Conservation (phyloP, 1,284 basidiomycete species). For the Ceratobasidium sp. region DNA sequence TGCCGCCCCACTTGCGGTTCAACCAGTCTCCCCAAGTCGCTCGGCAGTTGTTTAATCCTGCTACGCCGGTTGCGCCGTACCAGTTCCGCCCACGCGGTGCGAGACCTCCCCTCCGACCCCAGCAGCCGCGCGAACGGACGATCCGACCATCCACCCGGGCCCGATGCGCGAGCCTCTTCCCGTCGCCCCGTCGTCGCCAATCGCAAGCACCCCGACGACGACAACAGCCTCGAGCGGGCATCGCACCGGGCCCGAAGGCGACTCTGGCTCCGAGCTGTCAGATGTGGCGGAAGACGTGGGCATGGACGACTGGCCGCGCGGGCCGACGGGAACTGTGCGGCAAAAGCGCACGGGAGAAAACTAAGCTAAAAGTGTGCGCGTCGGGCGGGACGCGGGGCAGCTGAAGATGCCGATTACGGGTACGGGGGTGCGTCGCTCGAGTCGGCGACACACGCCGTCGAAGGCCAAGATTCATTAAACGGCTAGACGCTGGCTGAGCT, state of each 20-base stretch:
- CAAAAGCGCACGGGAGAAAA: too few species aligned
- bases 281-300: slow-evolving; percentile 14
- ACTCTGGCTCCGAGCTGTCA: slow-evolving; percentile 29
- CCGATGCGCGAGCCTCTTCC: slow-evolving; percentile 42
- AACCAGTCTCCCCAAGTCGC: slow-evolving; percentile 28
- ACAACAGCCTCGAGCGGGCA: slow-evolving; percentile 14
- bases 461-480: slow-evolving; percentile 27
- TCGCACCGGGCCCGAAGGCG: slow-evolving; percentile 9
- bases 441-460: slow-evolving; percentile 35
- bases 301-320: slow-evolving; percentile 11
- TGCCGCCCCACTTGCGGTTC: slow-evolving; percentile 34
- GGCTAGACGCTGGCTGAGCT: not conserved
- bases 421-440: slow-evolving; percentile 19
- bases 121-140: slow-evolving; percentile 33
- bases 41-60: slow-evolving; percentile 25
- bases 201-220: slow-evolving; percentile 20
- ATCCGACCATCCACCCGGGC: slow-evolving; percentile 33
- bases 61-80: slow-evolving; percentile 7
- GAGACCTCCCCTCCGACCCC: slow-evolving; percentile 18
- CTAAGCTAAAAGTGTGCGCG: too few species aligned
- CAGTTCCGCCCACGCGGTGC: slow-evolving; percentile 23
- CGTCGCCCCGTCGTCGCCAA: slow-evolving; percentile 24
- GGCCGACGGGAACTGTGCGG: slow-evolving; percentile 36
- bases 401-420: slow-evolving; percentile 43
- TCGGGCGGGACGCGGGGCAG: slow-evolving; percentile 2